phyloP scores from a whole-genome alignment of 2,329 filamentous ascomycete genomes.

The Scedosporium dehoogii region DNA sequence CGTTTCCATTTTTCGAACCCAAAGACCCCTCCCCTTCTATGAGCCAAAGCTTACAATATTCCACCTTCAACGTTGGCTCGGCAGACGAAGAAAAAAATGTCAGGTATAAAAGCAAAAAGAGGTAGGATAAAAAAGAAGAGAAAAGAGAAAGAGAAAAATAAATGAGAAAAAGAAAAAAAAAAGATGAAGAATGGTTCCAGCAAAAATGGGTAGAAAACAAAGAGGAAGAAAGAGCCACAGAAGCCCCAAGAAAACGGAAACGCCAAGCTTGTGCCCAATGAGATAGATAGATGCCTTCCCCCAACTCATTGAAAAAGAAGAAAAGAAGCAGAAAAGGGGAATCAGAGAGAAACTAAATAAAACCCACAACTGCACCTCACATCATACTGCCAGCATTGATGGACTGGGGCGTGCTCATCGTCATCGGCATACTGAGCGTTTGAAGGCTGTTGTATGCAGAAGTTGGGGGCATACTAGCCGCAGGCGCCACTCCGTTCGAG shows the following conservation, averaged over 20 bases:
- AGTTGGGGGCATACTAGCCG: slow-evolving; percentile 16
- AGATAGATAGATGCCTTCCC: not conserved
- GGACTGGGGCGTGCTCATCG: slow-evolving; percentile 44
- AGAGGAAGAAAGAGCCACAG: slow-evolving; percentile 6
- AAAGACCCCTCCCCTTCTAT: slow-evolving; percentile 1
- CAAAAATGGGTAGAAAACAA: not conserved
- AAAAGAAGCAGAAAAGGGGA: slow-evolving; percentile 10
- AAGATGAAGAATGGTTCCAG: slow-evolving; percentile 5
- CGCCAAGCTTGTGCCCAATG: not conserved
- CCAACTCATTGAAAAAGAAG: slow-evolving; percentile 1
- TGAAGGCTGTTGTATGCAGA: slow-evolving; percentile 47
- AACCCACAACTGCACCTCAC: slow-evolving; percentile 16
- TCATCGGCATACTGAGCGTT: slow-evolving; percentile 55
- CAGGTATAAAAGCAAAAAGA: not conserved
- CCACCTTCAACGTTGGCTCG: not conserved
- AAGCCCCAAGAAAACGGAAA: not conserved
- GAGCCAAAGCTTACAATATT: not conserved
- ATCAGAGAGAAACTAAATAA: not conserved
- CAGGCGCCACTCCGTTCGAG: slow-evolving; percentile 16
- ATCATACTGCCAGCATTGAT: slow-evolving; percentile 36
- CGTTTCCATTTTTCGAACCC: not conserved
- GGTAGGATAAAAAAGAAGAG: not conserved
- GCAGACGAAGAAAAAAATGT: slow-evolving; percentile 4
- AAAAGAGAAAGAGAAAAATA: slow-evolving; percentile 15
- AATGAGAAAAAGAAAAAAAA: slow-evolving; percentile 7